Base-by-base conservation (phyloP, 2,329 filamentous ascomycete genomes). In the Hymenoscyphus fructigenus region DNA sequence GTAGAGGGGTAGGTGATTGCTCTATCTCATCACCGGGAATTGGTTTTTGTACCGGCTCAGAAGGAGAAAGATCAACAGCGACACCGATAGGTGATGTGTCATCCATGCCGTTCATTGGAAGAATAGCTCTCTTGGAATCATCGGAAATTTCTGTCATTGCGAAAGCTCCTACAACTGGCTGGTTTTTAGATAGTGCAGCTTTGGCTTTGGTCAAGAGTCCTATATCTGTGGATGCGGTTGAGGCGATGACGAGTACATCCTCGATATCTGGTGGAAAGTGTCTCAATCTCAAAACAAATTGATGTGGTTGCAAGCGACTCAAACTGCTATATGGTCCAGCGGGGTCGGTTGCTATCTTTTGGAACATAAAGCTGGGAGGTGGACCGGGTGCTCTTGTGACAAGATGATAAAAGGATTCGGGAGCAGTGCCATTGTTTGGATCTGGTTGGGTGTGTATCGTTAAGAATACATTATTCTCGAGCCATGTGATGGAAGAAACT, bases 391-490 rank as follows among this genome's bases (percentile, higher is more conserved):
- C 83, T 67, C 92, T 86, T 5, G 87, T 90, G 64, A 97, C 88
- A 62, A 96, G 82, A 75, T 96, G 89, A 73, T 93, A 96, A n/a
- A 84, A 82, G 0, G 91, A 92, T 29, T 85, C 78, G 5, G 88
- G 55, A 29, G 82, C 81, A 29, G 73, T 72, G 28, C 79, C 79
- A 61, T 83, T 81, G 47, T 85, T 84, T 63, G 83, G 82, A 66
- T 83, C 84, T 34, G 84, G 80, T n/a, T 86, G 84, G 0, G 91
- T 92, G 77, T 97, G 90, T 26, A 95, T 85, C 63, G 89, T 83
- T 56, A 98, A 82, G 75, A 97, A 96, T 1, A 94, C 80, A 71
- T 96, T 81, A 71, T 95, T 97, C 73, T 95, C 91, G 23, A 98
- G 83, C 95, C 96, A 99, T 44, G 85, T 84, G 50, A 99, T 83